Evolutionary conservation across 352 stramenopile genomes (phyloP), one percentile per base, ranked within the genome.

Genomic region (Phytophthora pini): DNA sequence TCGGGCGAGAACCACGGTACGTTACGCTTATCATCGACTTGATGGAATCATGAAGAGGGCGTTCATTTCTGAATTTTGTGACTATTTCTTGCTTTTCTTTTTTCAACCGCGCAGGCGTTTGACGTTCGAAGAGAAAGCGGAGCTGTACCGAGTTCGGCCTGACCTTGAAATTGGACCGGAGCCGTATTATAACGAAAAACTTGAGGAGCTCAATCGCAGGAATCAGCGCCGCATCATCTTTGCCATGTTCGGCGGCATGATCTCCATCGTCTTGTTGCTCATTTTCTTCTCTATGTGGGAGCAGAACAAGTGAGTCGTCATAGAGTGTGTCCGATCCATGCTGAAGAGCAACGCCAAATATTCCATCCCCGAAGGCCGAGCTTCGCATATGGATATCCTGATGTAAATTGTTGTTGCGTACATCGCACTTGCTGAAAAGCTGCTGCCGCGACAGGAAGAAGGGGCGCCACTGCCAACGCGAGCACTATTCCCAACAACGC

Each of bases 81-180:
- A 32, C 24, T 63, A 11, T 39, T 58, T 71, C 22, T 67, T 65
- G 34, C 20, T 34, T 49, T 59, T 17, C 26, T 61, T 11, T 43
- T 50, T 20, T 61, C 7, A 15, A 24, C 34, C 27, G 13, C 40
- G 22, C 50, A 92, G 86, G 39, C 77, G 88, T 11, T 58, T 95
- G 50, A 94, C 88, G 15, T 65, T 81, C 15, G 82, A 92, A 72
- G 88, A 95, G 66, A 92, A 90, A 63, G 79, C 85, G 44, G 88
- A 90, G 54, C 76, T 95, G 34, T 95, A 95, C 65, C 85, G 80
- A 67, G 48, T 91, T 50, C 88, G 88, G 5, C 88, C 88, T 20
- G 88, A 95, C 53, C 77, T 95, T 20, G 86, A 93, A 60, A 93
- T 95, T 38, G 77, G 74, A 0, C 79, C 79, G 29, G 65, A 38